A percentile compares a stretch with the other conserved stretches of the same genome.
phyloP scores from a whole-genome alignment of 345 rosid species.

The Geranium brycei region DNA sequence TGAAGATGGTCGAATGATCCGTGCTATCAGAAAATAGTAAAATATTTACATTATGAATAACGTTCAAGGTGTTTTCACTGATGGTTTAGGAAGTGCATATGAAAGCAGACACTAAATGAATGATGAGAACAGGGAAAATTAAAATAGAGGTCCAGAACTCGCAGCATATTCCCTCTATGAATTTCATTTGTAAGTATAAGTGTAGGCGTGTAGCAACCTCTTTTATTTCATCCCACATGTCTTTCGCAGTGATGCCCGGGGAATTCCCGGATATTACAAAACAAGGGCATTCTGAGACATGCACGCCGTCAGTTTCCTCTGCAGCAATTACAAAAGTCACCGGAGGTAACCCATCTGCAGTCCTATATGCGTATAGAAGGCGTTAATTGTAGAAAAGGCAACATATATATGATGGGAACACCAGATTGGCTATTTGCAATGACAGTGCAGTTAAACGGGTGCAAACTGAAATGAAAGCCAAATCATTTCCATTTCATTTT shows the following conservation, averaged over 20 bases:
- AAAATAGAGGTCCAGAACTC: not conserved
- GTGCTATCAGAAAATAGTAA: conserved; percentile 26
- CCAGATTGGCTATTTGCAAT: too few relatives aligned
- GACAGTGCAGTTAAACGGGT: too few relatives aligned
- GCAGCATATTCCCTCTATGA: not conserved
- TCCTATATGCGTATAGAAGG: conserved; percentile 32
- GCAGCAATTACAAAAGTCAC: conserved; percentile 64
- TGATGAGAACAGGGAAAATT: not conserved
- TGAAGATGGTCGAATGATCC: conserved; percentile 55
- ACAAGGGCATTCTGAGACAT: conserved; percentile 58
- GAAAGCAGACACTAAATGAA: not conserved
- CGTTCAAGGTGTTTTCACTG: too few relatives aligned
- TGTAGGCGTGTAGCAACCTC: conserved; percentile 31
- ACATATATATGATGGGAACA: too few relatives aligned
- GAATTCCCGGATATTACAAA: conserved; percentile 60
- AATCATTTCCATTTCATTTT: too few relatives aligned
- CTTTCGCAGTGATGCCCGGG: conserved; percentile 57
- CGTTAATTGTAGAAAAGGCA: conserved; percentile 1
- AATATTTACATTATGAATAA: not conserved
- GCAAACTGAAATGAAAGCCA: too few relatives aligned
- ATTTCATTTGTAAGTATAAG: not conserved
- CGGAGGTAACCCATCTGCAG: conserved; percentile 39
- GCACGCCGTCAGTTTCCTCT: conserved; percentile 48
- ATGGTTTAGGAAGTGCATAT: not conserved
- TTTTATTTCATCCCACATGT: conserved; percentile 76